A percentile compares a stretch with the other conserved stretches of the same genome.
These are phyloP conservation scores for Sporothrix inflata DNA, from an alignment of 2,329 filamentous ascomycete genomes.

Conservation along the genomic window DNA sequence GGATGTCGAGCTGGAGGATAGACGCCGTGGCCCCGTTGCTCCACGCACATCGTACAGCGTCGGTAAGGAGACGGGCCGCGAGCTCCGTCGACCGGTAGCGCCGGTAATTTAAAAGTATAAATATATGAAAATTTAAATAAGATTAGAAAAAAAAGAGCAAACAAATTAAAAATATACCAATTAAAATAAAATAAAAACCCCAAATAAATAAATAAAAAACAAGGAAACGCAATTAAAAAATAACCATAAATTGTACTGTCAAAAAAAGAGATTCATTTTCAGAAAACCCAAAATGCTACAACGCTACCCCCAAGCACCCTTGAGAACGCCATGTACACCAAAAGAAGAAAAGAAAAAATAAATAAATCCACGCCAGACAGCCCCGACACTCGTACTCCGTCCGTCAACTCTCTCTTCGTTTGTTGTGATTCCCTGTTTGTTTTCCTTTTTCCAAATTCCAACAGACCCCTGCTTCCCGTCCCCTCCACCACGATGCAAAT, in stretches of 20 bases:
- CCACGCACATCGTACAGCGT: neutral
- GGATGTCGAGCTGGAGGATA: too few species aligned
- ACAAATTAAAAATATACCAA: neutral
- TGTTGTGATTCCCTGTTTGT: conserved; percentile 6
- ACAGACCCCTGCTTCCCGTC: neutral
- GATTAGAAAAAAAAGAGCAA: neutral
- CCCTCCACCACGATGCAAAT: neutral
- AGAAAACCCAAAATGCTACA: neutral
- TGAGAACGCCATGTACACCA: neutral
- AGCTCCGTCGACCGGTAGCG: too few species aligned
- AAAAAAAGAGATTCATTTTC: neutral
- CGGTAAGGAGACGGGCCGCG: too few species aligned
- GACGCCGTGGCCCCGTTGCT: too few species aligned
- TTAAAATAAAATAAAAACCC: neutral
- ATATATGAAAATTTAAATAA: neutral
- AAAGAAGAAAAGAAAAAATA: neutral
- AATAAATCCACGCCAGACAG: neutral
- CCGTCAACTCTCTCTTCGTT: neutral
- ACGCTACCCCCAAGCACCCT: neutral
- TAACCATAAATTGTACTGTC: neutral
- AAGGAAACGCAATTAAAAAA: neutral
- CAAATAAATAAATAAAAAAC: neutral
- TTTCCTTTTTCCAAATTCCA: conserved; percentile 7
- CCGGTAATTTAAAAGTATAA: neutral
- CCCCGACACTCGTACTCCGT: too few species aligned